These are phyloP conservation scores for Ceratocystis cubensis DNA, from an alignment of 2,329 filamentous ascomycete species.

Conservation along the genomic window DNA sequence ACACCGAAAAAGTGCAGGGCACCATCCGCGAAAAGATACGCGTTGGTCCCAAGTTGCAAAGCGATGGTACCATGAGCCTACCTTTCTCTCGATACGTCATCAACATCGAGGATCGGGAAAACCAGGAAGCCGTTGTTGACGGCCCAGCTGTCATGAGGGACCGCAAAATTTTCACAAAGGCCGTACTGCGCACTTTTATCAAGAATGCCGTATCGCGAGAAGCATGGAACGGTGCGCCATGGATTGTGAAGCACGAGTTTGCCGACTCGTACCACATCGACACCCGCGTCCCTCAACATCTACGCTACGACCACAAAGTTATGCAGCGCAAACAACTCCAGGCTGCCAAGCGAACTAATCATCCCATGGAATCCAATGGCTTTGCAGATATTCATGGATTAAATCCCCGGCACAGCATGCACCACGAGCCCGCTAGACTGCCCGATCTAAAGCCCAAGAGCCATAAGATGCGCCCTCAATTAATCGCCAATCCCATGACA, in stretches of 20 bases:
- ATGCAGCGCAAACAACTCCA: slow-evolving; percentile 63
- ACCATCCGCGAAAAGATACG: slow-evolving; percentile 75
- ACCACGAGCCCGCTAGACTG: slow-evolving; percentile 43
- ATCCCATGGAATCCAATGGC: slow-evolving; percentile 35
- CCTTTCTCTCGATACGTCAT: slow-evolving; percentile 74
- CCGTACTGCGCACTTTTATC: slow-evolving; percentile 83
- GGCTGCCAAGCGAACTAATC: slow-evolving; percentile 48
- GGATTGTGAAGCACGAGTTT: slow-evolving; percentile 80
- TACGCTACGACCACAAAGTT: slow-evolving; percentile 68
- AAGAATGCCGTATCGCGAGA: slow-evolving; percentile 89
- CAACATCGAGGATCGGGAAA: slow-evolving; percentile 53
- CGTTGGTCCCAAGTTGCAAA: slow-evolving; percentile 49
- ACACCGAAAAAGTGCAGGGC: slow-evolving; percentile 58
- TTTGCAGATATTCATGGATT: slow-evolving; percentile 22
- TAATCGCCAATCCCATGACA: slow-evolving; percentile 16
- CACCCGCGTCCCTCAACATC: slow-evolving; percentile 69
- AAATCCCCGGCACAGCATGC: slow-evolving; percentile 27
- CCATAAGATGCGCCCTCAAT: slow-evolving; percentile 21
- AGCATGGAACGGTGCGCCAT: slow-evolving; percentile 90
- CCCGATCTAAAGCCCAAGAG: slow-evolving; percentile 64
- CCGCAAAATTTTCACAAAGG: slow-evolving; percentile 85
- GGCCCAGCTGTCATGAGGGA: slow-evolving; percentile 75
- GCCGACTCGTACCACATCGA: slow-evolving; percentile 77
- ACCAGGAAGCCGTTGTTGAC: slow-evolving; percentile 65
- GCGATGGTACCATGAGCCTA: slow-evolving; percentile 57